Evolutionary conservation across 306 rosid species (phyloP).

Genomic region (Vigna mungo): DNA sequence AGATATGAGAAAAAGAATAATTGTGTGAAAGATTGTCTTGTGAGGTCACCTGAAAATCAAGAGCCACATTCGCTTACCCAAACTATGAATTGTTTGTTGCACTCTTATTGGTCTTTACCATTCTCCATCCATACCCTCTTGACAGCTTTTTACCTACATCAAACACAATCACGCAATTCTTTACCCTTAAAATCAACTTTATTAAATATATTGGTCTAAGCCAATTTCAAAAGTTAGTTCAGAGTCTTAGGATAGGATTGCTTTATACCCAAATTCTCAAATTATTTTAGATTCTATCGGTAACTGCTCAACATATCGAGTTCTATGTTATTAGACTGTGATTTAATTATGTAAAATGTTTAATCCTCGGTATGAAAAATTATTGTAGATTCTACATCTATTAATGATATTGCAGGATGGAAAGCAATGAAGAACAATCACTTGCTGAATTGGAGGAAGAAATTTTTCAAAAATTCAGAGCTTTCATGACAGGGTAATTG

Average conservation of each 20-base stretch:
- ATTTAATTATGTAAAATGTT: too few species aligned
- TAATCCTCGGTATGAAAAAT: too few species aligned
- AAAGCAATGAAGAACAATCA: slow-evolving; percentile 36
- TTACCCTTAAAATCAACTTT: background rate
- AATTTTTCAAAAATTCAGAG: slow-evolving; percentile 53
- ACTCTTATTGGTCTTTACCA: slow-evolving; percentile 54
- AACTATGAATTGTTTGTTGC: slow-evolving; percentile 52
- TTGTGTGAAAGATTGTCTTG: too few species aligned
- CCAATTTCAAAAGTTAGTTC: too few species aligned
- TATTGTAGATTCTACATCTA: too few species aligned
- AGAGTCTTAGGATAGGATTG: too few species aligned
- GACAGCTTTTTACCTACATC: slow-evolving; percentile 43
- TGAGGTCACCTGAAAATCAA: slow-evolving; percentile 25
- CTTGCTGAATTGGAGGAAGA: slow-evolving; percentile 44
- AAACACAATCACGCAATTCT: background rate
- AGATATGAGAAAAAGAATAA: too few species aligned
- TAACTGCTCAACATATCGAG: too few species aligned
- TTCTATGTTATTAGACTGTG: too few species aligned
- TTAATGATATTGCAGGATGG: slow-evolving; percentile 47
- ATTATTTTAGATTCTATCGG: too few species aligned
- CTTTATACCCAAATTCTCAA: too few species aligned
- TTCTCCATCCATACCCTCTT: slow-evolving; percentile 52
- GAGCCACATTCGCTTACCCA: slow-evolving; percentile 30
- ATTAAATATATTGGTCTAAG: too few species aligned
- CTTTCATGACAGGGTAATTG: slow-evolving; percentile 75